Evolutionary conservation across 495 filamentous ascomycete genomes (phyloP).

Genomic region (Letharia columbiana): DNA sequence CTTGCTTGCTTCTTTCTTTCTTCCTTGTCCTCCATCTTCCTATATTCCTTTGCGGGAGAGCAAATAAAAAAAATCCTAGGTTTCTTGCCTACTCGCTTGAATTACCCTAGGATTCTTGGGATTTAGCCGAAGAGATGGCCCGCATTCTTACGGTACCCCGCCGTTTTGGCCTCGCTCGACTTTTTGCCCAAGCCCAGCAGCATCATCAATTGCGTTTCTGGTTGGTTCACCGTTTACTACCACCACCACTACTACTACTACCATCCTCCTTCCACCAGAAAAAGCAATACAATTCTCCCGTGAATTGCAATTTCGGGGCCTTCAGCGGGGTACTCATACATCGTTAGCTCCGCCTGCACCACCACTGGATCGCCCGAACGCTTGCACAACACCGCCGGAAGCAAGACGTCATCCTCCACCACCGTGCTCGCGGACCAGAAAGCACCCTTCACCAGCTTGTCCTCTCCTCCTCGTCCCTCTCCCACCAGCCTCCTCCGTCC

Average conservation of each 20-base stretch:
- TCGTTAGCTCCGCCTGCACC: slow-evolving; percentile 12
- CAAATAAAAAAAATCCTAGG: not conserved
- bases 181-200: slow-evolving; percentile 15
- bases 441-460: slow-evolving; percentile 15
- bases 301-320: not conserved
- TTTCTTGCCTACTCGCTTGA: not conserved
- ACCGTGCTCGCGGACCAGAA: slow-evolving; percentile 13
- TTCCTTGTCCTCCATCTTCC: slow-evolving; percentile 3
- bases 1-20: not conserved
- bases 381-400: not conserved
- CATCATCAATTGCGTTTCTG: slow-evolving; percentile 14
- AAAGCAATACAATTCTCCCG: not conserved
- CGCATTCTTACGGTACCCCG: slow-evolving; percentile 21
- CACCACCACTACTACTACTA: not conserved
- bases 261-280: not conserved
- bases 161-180: slow-evolving; percentile 13
- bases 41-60: not conserved
- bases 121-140: slow-evolving; percentile 17
- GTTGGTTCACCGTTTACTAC: slow-evolving; percentile 13
- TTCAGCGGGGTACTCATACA: not conserved
- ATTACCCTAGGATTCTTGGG: not conserved
- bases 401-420: slow-evolving; percentile 5
- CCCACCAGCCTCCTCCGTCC: slow-evolving; percentile 8
- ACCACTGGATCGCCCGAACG: slow-evolving; percentile 13
- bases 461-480: slow-evolving; percentile 11